These are phyloP conservation scores for Acer saccharum DNA, from an alignment of 345 rosid species.

Conservation along the genomic window DNA sequence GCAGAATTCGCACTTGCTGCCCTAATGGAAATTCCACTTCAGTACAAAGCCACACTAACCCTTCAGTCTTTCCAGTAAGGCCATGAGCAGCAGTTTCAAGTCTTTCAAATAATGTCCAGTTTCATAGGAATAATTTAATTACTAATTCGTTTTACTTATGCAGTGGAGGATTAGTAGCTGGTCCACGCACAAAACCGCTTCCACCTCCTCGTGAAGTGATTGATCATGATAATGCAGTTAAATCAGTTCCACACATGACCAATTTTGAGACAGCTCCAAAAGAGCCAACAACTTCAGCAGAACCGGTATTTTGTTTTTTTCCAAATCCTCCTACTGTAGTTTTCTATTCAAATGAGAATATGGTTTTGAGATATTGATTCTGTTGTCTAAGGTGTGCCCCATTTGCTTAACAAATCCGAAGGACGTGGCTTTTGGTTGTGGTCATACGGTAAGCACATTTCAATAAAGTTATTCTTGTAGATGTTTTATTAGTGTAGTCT, in stretches of 20 bases:
- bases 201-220: slow-evolving; percentile 77
- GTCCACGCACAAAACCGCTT: slow-evolving; percentile 48
- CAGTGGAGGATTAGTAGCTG: slow-evolving; percentile 38
- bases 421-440: slow-evolving; percentile 98
- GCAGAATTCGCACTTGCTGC: slow-evolving; percentile 92
- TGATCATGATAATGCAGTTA: slow-evolving; percentile 60
- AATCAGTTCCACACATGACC: slow-evolving; percentile 33
- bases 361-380: slow-evolving; percentile 10
- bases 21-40: slow-evolving; percentile 93
- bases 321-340: not conserved
- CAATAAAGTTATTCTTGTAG: slow-evolving; percentile 1
- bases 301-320: slow-evolving; percentile 39
- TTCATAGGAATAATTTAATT: slow-evolving; percentile 14
- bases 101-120: slow-evolving; percentile 16
- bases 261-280: slow-evolving; percentile 29
- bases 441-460: slow-evolving; percentile 69
- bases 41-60: slow-evolving; percentile 76
- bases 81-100: slow-evolving; percentile 15
- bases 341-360: slow-evolving; percentile 6
- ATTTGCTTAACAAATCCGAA: slow-evolving; percentile 89
- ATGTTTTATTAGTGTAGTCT: not conserved
- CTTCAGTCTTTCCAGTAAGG: slow-evolving; percentile 49
- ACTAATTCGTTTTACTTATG: slow-evolving; percentile 27
- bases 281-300: slow-evolving; percentile 40
- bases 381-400: slow-evolving; percentile 75